Evolutionary conservation across 129 eudicot genomes (phyloP), one percentile per base, ranked within the genome.

Genomic region (Apium graveolens): DNA sequence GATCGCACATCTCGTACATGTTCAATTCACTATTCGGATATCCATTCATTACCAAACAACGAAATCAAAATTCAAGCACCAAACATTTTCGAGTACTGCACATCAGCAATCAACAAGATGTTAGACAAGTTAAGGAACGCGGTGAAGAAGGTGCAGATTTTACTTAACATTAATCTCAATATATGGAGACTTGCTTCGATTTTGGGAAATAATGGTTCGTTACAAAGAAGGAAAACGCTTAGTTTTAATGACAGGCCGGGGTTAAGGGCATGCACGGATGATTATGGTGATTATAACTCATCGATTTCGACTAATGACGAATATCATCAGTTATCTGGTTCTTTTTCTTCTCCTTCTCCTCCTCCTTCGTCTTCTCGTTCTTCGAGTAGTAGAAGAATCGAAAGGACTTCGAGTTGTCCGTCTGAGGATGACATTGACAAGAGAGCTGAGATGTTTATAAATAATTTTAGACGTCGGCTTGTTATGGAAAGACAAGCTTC

Each of bases 341-440:
- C 65, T 7, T 57, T n/a, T 24, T 57, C 68, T 60, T n/a, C 68
- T 53, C 11, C 57, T 8, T 55, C 65, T 53, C 62, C 65, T 60
- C 26, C 66, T n/a, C 66, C 66, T 4, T 10, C 66, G n/a, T 37
- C 74, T 70, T 32, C 68, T n/a, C 32, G 27, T 60, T 60, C 43
- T 16, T 37, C 74, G 43, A 20, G 43, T 34, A 37, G 74, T 14
- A 35, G 29, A 70, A 72, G 78, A 9, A 75, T 91, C 37, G 90
- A 86, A 26, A 75, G 95, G 81, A 89, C 91, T 16, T 83, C 83
- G 0, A 86, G 91, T 62, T 87, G 79, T 74, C 91, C 91, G 0
- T 83, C 81, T 5, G 94, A 84, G n/a, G 97, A 95, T 55, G 98
- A 95, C 86, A 68, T 95, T 73, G 97, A 95, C 70, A 86, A 78